A percentile compares a stretch with the other conserved stretches of the same genome.
Conservation (phyloP, 1,139 yeast species). For the Candida pseudoviswanathii region DNA sequence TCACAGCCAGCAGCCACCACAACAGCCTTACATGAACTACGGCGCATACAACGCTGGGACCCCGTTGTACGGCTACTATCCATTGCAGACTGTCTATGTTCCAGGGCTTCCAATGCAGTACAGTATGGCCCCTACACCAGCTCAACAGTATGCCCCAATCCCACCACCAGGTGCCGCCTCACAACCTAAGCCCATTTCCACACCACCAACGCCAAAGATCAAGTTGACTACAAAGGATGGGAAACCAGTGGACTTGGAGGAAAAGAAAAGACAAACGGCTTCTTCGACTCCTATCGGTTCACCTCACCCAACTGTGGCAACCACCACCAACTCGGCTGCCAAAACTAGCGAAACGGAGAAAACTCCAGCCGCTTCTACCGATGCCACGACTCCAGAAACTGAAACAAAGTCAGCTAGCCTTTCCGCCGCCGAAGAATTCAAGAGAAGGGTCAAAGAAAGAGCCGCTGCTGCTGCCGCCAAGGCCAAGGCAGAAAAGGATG, state of each 20-base stretch:
- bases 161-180: conserved; percentile 14
- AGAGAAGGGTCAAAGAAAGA: conserved; percentile 18
- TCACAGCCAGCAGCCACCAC: conserved; percentile 16
- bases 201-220: conserved; percentile 26
- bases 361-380: background rate
- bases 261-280: conserved; percentile 34
- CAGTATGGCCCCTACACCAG: conserved; percentile 11
- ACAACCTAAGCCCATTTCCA: conserved; percentile 16
- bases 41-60: conserved; percentile 18
- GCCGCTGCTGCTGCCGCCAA: conserved; percentile 14
- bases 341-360: conserved; percentile 3
- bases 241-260: conserved; percentile 49
- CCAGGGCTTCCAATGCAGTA: conserved; percentile 17
- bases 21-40: conserved; percentile 17
- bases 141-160: conserved; percentile 12
- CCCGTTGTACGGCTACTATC: conserved; percentile 19
- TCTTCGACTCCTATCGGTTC: conserved; percentile 23
- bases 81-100: conserved; percentile 21
- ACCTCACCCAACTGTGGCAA: conserved; percentile 18
- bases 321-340: conserved; percentile 14
- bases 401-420: conserved; percentile 15
- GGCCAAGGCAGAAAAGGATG: conserved; percentile 19
- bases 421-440: conserved; percentile 20
- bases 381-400: conserved; percentile 13
- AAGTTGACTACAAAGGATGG: conserved; percentile 51